Conservation (phyloP, 1,284 basidiomycete species). For the Mycena citricolor region DNA sequence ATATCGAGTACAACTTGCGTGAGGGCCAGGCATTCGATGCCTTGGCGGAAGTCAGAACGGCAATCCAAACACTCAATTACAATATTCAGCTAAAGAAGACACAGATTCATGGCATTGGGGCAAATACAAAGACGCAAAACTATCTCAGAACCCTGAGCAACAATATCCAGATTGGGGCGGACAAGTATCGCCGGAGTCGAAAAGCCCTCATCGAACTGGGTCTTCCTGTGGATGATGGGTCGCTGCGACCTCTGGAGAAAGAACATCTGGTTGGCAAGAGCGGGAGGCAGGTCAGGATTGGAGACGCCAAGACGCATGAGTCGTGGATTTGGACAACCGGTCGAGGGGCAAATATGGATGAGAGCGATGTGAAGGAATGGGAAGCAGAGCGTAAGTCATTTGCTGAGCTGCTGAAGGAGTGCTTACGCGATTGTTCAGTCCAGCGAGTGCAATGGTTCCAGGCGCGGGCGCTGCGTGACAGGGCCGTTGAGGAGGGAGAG, state of each 20-base stretch:
- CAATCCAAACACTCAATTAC: slow-evolving; percentile 24
- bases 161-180: slow-evolving; percentile 15
- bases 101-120: slow-evolving; percentile 18
- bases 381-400: slow-evolving; percentile 20
- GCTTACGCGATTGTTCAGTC: too few relatives aligned
- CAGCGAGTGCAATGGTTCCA: slow-evolving; percentile 27
- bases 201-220: slow-evolving; percentile 16
- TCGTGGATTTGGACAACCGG: slow-evolving; percentile 25
- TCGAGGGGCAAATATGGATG: slow-evolving; percentile 9
- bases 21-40: slow-evolving; percentile 24
- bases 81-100: slow-evolving; percentile 23
- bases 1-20: slow-evolving; percentile 10
- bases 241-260: too few relatives aligned
- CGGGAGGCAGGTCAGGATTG: slow-evolving; percentile 8
- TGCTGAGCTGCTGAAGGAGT: background rate
- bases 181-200: slow-evolving; percentile 14
- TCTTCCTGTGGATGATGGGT: too few relatives aligned
- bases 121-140: slow-evolving; percentile 20
- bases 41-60: background rate
- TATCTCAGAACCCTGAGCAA: slow-evolving; percentile 14
- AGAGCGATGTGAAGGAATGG: slow-evolving; percentile 14
- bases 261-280: slow-evolving; percentile 20
- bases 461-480: slow-evolving; percentile 23
- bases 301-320: slow-evolving; percentile 22
- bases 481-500: slow-evolving; percentile 27